Conservation (phyloP, 495 filamentous ascomycete species). For the Penicillium argentinense region DNA sequence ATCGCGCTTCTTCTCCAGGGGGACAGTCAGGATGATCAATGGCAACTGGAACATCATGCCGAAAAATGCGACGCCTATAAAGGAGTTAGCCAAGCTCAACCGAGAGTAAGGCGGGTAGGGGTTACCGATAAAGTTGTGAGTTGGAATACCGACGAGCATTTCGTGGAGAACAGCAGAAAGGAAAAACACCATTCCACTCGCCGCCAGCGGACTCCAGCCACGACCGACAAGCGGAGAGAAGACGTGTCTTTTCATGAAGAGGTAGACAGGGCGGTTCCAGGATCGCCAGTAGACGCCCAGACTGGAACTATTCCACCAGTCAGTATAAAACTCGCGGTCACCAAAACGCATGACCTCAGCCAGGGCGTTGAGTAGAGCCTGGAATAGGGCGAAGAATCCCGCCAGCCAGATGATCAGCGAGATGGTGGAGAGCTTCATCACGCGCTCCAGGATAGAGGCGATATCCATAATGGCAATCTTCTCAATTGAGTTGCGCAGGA, state of each 20-base stretch:
- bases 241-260: constrained; percentile 92
- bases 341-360: constrained; percentile 89
- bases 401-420: constrained; percentile 93
- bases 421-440: constrained; percentile 94
- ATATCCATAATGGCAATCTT: constrained; percentile 80
- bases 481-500: constrained; percentile 83
- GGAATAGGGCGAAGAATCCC: constrained; percentile 95
- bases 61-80: constrained; percentile 77
- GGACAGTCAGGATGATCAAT: constrained; percentile 74
- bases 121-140: constrained; percentile 87
- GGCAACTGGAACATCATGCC: constrained; percentile 95
- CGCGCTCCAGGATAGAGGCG: constrained; percentile 78
- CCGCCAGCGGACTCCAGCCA: constrained; percentile 66
- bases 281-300: constrained; percentile 89
- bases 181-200: constrained; percentile 77
- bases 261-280: constrained; percentile 96
- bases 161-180: constrained; percentile 89
- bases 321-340: constrained; percentile 91
- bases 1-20: constrained; percentile 75
- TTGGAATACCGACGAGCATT: constrained; percentile 89
- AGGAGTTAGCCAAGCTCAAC: constrained; percentile 9
- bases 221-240: constrained; percentile 81
- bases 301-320: constrained; percentile 94
- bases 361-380: constrained; percentile 82
- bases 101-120: background rate